Base-by-base conservation (phyloP, 2,329 filamentous ascomycete species). In the Knoxdaviesia capensis region DNA sequence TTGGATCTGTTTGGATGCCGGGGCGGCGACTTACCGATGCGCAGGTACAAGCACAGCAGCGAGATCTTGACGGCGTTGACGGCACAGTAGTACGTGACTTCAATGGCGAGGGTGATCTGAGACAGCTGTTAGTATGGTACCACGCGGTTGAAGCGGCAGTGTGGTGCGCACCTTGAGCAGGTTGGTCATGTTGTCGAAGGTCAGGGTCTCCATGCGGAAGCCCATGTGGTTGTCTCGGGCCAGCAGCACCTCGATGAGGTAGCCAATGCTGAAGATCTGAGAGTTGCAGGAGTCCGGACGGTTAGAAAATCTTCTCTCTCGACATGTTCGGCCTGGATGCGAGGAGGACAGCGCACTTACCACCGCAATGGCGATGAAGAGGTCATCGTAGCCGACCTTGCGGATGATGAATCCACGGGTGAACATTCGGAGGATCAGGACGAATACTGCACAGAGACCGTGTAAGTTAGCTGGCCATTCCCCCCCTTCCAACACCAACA, bases 21-120 rank as follows among this genome's bases (percentile, higher is more conserved):
- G 20, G 20, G 7, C 7, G 9, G 7, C 6, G 5, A 50, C 53
- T 34, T 54, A 61, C 60, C 56, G 38, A 68, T 63, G 31, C 64
- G 56, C 8, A 66, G 55, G 40, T 66, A 67, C 44, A 64, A 64
- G 45, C 57, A 56, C 1, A 66, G 51, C 31, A 67, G 63, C 0
- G 62, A 66, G 0, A 56, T 51, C 46, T 68, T 67, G 40, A 65
- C 56, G 11, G 53, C 51, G 9, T 53, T 54, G 6, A 66, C 45
- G 11, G 56, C 56, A 7, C 53, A 45, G 31, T 62, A 64, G 46
- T 66, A 67, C 28, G 60, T 54, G 36, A 62, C 47, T 33, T 63
- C 56, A 2, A 63, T 56, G 5, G 54, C 59, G 5, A 62, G 46
- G 0, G 54, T 57, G 0, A 49, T 50, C 50, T 58, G 34, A 28